A percentile compares a stretch with the other conserved stretches of the same genome.
These are phyloP conservation scores for Globisporangium canariense DNA, from an alignment of 352 stramenopile species.

Conservation along the genomic window DNA sequence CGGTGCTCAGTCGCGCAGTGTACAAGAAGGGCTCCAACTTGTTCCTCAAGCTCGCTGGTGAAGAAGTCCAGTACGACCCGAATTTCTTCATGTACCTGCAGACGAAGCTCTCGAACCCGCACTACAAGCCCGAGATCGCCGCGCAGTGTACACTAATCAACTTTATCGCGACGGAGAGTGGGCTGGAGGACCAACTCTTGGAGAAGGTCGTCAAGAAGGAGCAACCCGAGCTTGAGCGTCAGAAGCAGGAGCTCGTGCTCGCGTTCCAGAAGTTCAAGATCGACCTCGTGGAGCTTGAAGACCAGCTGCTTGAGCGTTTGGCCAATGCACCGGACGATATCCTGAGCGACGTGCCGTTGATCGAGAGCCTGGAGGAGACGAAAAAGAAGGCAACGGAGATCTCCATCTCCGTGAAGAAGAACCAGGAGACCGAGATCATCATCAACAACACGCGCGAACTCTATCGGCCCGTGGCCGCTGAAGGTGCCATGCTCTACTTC, in stretches of 20 bases:
- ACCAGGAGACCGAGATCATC: slow-evolving; percentile 93
- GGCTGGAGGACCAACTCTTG: slow-evolving; percentile 94
- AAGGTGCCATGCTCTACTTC: slow-evolving; percentile 98
- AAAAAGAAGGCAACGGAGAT: slow-evolving; percentile 97
- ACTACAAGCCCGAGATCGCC: slow-evolving; percentile 98
- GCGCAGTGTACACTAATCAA: slow-evolving; percentile 97
- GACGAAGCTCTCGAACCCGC: slow-evolving; percentile 96
- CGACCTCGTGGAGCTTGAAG: slow-evolving; percentile 94
- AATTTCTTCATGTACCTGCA: slow-evolving; percentile 97
- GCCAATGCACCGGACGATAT: slow-evolving; percentile 97
- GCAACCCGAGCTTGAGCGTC: slow-evolving; percentile 92
- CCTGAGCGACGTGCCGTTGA: slow-evolving; percentile 94
- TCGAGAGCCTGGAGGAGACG: slow-evolving; percentile 95
- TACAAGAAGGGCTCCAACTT: slow-evolving; percentile 95
- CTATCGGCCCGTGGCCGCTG: slow-evolving; percentile 92
- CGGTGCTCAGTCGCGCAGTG: slow-evolving; percentile 93
- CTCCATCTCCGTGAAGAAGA: slow-evolving; percentile 92
- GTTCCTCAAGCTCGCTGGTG: slow-evolving; percentile 92
- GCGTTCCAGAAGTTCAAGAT: slow-evolving; percentile 96
- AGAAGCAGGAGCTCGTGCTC: slow-evolving; percentile 91
- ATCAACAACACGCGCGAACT: slow-evolving; percentile 94
- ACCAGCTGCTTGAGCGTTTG: slow-evolving; percentile 94
- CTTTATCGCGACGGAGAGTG: slow-evolving; percentile 96
- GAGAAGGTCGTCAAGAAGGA: slow-evolving; percentile 96
- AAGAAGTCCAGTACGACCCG: slow-evolving; percentile 97